A percentile compares a stretch with the other conserved stretches of the same genome.
phyloP scores from a whole-genome alignment of 768 basidiomycete species.

The Lentinula raphanica region DNA sequence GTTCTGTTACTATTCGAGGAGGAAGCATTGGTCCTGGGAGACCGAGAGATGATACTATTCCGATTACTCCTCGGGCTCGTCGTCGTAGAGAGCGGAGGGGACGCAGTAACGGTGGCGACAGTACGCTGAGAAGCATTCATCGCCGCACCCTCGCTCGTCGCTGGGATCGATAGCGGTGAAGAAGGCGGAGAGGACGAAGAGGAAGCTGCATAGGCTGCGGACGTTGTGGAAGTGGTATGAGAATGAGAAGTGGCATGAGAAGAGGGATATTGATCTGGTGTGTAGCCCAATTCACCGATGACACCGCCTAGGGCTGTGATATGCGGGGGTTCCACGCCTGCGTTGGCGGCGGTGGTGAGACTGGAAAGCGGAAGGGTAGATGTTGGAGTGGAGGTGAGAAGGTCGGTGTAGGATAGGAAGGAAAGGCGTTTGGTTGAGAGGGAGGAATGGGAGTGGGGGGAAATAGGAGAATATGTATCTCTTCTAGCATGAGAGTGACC shows the following conservation, averaged over 20 bases:
- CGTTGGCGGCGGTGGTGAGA: slow-evolving; percentile 58
- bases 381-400: slow-evolving; percentile 72
- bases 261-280: not conserved
- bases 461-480: too few relatives aligned
- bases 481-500: too few relatives aligned
- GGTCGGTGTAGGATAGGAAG: slow-evolving; percentile 85
- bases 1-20: slow-evolving; percentile 19
- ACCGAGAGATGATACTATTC: not conserved
- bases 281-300: slow-evolving; percentile 8
- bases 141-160: too few relatives aligned
- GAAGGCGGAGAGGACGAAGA: not conserved
- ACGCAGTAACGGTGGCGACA: too few relatives aligned
- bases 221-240: not conserved
- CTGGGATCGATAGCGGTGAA: not conserved
- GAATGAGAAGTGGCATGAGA: not conserved
- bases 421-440: slow-evolving; percentile 73
- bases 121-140: too few relatives aligned
- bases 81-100: too few relatives aligned
- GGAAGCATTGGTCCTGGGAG: not conserved
- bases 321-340: slow-evolving; percentile 67
- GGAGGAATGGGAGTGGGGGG: slow-evolving; percentile 32
- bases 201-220: not conserved
- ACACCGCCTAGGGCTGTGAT: slow-evolving; percentile 52
- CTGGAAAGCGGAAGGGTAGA: slow-evolving; percentile 67
- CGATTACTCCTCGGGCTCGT: too few relatives aligned